Conservation (phyloP, 2,329 filamentous ascomycete species). For the Xylaria sp. region DNA sequence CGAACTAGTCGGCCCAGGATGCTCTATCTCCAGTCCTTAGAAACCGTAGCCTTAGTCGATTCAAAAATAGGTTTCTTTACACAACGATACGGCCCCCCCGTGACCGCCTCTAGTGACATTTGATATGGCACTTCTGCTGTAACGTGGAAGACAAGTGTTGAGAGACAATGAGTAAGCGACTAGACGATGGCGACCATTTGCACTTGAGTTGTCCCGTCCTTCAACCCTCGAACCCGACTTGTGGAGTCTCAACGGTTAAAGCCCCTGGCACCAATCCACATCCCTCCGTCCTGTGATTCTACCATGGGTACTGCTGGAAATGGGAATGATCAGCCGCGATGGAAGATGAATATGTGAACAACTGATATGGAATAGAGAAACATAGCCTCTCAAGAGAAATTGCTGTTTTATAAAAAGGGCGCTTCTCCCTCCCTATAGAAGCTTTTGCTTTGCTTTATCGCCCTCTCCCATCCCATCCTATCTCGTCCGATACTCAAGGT, state of each 20-base stretch:
- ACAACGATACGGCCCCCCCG: not conserved
- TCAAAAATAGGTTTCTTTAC: constrained; percentile 7
- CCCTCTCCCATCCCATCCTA: constrained; percentile 14
- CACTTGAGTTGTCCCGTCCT: constrained; percentile 16
- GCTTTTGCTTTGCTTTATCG: constrained; percentile 29
- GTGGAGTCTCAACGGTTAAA: constrained; percentile 19
- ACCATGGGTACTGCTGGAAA: constrained; percentile 25
- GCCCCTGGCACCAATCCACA: constrained; percentile 29
- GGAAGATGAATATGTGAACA: constrained; percentile 19
- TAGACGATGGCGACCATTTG: not conserved
- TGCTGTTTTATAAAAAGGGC: constrained; percentile 33
- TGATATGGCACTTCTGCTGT: not conserved
- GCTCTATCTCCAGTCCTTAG: constrained; percentile 3
- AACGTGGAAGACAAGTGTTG: not conserved
- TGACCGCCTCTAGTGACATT: constrained; percentile 3
- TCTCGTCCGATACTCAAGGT: constrained; percentile 20
- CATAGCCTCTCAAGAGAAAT: constrained; percentile 15
- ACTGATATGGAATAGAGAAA: constrained; percentile 23
- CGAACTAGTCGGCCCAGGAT: constrained; percentile 29
- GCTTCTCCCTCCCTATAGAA: constrained; percentile 8
- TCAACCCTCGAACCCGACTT: constrained; percentile 1
- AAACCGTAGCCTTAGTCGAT: not conserved
- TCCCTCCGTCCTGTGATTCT: constrained; percentile 25
- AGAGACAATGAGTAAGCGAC: not conserved
- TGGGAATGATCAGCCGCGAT: constrained; percentile 32